Conservation (phyloP, 2,329 filamentous ascomycete species). For the Monilinia aucupariae region DNA sequence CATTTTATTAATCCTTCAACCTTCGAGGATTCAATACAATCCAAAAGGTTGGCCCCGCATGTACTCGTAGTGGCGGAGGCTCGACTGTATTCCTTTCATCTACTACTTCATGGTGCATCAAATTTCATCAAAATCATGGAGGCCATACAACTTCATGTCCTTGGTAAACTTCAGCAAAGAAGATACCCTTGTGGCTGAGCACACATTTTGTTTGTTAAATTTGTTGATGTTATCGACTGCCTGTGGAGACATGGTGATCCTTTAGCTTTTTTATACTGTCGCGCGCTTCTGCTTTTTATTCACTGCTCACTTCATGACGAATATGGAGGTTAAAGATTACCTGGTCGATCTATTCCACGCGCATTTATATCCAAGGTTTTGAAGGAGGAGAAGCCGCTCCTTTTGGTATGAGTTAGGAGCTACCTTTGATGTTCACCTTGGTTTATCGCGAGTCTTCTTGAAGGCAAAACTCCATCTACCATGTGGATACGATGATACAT, state of each 20-base stretch:
- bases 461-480: background rate
- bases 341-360: background rate
- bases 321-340: background rate
- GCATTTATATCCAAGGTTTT: background rate
- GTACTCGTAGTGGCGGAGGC: conserved; percentile 3
- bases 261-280: background rate
- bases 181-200: background rate
- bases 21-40: conserved; percentile 1
- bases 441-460: background rate
- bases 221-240: background rate
- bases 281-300: background rate
- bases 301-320: background rate
- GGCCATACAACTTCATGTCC: background rate
- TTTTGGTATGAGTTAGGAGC: background rate
- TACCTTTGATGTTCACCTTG: background rate
- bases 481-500: background rate
- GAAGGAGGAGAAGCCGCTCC: background rate
- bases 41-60: conserved; percentile 10
- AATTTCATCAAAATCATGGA: background rate
- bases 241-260: background rate
- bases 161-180: background rate
- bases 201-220: background rate
- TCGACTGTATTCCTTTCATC: background rate
- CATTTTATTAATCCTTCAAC: background rate
- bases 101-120: background rate